phyloP scores from a whole-genome alignment of 805 yeast genomes.

The Schizosaccharomyces pombe region DNA sequence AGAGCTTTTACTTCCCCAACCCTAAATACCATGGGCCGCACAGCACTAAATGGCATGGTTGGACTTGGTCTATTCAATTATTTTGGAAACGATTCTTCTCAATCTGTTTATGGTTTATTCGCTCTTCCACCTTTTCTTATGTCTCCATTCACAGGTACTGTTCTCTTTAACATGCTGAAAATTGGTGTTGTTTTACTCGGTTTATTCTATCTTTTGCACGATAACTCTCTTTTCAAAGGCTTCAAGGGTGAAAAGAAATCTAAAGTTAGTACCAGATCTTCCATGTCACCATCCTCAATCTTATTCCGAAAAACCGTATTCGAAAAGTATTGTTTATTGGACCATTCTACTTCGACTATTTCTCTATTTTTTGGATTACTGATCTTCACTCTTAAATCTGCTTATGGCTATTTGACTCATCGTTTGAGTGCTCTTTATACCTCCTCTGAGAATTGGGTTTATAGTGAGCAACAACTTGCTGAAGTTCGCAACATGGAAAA shows the following conservation, averaged over 20 bases:
- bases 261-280: background rate
- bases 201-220: background rate
- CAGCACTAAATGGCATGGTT: background rate
- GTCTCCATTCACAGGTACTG: background rate
- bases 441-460: background rate
- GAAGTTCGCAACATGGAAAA: conserved; percentile 9
- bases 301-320: background rate
- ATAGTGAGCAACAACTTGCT: background rate
- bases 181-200: background rate
- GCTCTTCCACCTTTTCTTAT: background rate
- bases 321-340: background rate
- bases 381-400: background rate
- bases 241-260: background rate
- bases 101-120: background rate
- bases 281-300: background rate
- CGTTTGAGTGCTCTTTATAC: background rate
- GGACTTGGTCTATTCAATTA: conserved; percentile 1
- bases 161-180: background rate
- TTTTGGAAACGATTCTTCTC: background rate
- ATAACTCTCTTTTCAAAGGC: background rate
- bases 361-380: background rate
- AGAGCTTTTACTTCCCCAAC: background rate
- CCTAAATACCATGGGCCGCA: conserved; percentile 2
- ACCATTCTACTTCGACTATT: background rate
- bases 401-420: background rate